Base-by-base conservation (phyloP, 2,329 filamentous ascomycete genomes). In the Penicillium sp. region DNA sequence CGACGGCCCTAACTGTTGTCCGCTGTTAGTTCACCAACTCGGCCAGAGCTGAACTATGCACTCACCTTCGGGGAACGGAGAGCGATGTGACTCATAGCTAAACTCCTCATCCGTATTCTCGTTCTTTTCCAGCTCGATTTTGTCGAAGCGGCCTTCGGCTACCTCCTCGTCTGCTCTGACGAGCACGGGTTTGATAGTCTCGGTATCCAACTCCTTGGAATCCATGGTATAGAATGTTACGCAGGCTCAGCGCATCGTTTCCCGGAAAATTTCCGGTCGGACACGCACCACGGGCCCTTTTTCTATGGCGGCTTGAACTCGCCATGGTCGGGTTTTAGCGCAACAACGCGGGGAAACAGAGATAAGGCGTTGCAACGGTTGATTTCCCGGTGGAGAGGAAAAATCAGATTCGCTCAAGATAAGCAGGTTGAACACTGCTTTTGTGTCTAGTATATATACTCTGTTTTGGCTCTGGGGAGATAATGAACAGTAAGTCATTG, bases 11-110 rank as follows among this genome's bases (percentile, higher is more conserved):
- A 23, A 61, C 59, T 63, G 29, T 37, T 15, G 15, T 12, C 7
- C 7, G 9, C 10, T 38, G 33, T 50, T 39, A 45, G 33, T 39
- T 10, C 12, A n/a, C 0, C 9, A n/a, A 25, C 10, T n/a, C 13
- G 4, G 9, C 12, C 23, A 15, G 3, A 20, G 12, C 10, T 20
- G n/a, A 28, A 10, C 29, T 23, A 25, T 37, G 24, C 32, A 46
- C 54, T 6, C 10, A 54, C 56, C 60, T 50, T 63, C 60, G 3
- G 58, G 48, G 35, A 63, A 63, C n/a, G 61, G 58, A 18, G 60
- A 63, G 5, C 56, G 60, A 43, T 63, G 49, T 5, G 60, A 61
- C 8, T 60, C 61, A 54, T 63, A 61, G 44, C 51, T 55, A 38
- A 54, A 62, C 25, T 60, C 53, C 28, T 53, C 50, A 49, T 59